These are phyloP conservation scores for Daldinia vernicosa DNA, from an alignment of 495 filamentous ascomycete genomes.

Conservation along the genomic window DNA sequence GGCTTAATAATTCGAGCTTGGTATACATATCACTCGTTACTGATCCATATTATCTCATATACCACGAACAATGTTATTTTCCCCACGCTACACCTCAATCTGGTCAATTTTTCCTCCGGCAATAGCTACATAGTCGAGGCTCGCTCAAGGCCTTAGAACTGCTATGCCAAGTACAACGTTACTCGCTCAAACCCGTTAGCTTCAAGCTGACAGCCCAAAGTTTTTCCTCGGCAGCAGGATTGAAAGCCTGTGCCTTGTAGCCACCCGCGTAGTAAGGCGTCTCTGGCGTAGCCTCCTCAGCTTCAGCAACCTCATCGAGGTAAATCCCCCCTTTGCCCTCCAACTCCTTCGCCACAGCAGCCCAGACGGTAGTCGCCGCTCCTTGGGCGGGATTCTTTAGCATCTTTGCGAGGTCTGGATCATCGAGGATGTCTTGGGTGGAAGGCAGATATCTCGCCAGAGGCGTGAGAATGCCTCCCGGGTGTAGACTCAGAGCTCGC, in stretches of 20 bases:
- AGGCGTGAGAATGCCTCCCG: conserved; percentile 43
- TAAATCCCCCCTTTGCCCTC: conserved; percentile 56
- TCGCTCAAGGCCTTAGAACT: too few species aligned
- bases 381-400: conserved; percentile 59
- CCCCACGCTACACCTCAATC: too few species aligned
- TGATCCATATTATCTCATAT: too few species aligned
- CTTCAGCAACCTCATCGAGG: conserved; percentile 48
- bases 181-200: conserved; percentile 4
- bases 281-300: not conserved
- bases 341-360: conserved; percentile 53
- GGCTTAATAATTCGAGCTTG: too few species aligned
- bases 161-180: not conserved
- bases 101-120: too few species aligned
- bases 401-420: conserved; percentile 30
- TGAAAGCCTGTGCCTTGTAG: conserved; percentile 14
- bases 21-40: too few species aligned
- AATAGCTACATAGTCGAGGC: too few species aligned
- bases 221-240: conserved; percentile 10
- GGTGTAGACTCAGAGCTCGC: conserved; percentile 34
- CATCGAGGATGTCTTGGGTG: conserved; percentile 23
- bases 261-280: conserved; percentile 15
- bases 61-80: too few species aligned
- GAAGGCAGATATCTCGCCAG: conserved; percentile 12
- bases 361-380: conserved; percentile 61
- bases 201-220: conserved; percentile 24